phyloP scores from a whole-genome alignment of 768 basidiomycete species.

The Mycena haematopus region DNA sequence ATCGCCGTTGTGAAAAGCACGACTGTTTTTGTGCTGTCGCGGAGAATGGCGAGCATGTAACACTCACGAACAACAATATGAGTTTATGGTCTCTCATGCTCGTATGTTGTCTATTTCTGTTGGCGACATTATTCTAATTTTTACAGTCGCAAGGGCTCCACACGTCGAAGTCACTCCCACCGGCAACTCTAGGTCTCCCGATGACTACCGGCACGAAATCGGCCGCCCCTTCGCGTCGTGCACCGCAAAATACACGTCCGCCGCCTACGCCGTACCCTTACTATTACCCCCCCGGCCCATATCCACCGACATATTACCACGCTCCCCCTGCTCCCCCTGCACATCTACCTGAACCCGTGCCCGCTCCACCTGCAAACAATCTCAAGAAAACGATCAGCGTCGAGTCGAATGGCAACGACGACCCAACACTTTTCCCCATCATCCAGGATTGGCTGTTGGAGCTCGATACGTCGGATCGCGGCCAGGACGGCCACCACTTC shows the following conservation, averaged over 20 bases:
- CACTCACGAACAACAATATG: neutral
- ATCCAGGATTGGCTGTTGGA: conserved; percentile 1
- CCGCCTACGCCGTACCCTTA: neutral
- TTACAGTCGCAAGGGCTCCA: neutral
- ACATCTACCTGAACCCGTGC: neutral
- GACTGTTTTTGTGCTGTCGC: neutral
- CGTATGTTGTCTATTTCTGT: neutral
- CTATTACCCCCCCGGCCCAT: neutral
- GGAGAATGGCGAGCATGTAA: neutral
- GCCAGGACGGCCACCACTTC: conserved; percentile 5
- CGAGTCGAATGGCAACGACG: neutral
- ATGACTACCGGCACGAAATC: neutral
- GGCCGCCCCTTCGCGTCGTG: neutral
- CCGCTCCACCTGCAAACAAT: neutral
- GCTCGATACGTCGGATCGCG: neutral
- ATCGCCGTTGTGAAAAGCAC: neutral
- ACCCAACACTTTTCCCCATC: neutral
- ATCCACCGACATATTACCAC: neutral
- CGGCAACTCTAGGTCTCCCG: neutral
- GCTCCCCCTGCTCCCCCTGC: neutral
- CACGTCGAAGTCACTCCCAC: neutral
- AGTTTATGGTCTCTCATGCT: neutral
- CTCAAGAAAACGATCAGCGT: neutral
- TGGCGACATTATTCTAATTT: neutral
- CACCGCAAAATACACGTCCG: neutral